Evolutionary conservation across 2,329 filamentous ascomycete species (phyloP).

Genomic region (Talaromyces pinophilus): DNA sequence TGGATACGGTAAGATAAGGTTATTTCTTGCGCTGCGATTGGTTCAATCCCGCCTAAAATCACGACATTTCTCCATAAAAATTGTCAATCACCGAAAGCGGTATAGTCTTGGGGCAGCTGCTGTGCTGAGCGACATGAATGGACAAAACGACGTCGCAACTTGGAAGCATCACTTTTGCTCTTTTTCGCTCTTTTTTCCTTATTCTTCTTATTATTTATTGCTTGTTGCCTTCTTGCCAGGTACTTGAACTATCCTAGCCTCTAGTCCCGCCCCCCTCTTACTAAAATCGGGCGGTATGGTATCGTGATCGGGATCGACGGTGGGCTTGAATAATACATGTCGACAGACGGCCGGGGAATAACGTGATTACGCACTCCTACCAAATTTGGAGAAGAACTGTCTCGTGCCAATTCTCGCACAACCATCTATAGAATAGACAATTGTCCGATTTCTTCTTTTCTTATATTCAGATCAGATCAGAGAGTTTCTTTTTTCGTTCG

Average conservation of each 20-base stretch:
- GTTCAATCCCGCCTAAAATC: slow-evolving; percentile 37
- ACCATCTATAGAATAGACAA: slow-evolving; percentile 2
- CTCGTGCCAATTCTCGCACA: slow-evolving; percentile 14
- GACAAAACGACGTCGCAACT: slow-evolving; percentile 15
- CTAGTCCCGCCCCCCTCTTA: background rate
- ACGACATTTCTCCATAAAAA: slow-evolving; percentile 49
- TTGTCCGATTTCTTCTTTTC: background rate
- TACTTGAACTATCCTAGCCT: background rate
- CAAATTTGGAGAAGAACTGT: slow-evolving; percentile 2
- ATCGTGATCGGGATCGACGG: slow-evolving; percentile 6
- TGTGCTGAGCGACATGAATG: slow-evolving; percentile 2
- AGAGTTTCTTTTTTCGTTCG: no score
- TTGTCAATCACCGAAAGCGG: slow-evolving; percentile 40
- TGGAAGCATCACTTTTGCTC: slow-evolving; percentile 20
- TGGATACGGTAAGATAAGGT: slow-evolving; percentile 12
- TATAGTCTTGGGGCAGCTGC: slow-evolving; percentile 7
- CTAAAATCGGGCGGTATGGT: background rate
- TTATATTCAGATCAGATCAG: background rate
- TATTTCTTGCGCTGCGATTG: slow-evolving; percentile 20
- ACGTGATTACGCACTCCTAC: slow-evolving; percentile 9
- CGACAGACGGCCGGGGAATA: slow-evolving; percentile 18
- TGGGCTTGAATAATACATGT: slow-evolving; percentile 11
- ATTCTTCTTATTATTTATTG: background rate
- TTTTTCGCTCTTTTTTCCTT: slow-evolving; percentile 22
- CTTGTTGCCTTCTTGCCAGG: background rate